Conservation (phyloP, 140 eudicot species). For the Flaveria floridana region DNA sequence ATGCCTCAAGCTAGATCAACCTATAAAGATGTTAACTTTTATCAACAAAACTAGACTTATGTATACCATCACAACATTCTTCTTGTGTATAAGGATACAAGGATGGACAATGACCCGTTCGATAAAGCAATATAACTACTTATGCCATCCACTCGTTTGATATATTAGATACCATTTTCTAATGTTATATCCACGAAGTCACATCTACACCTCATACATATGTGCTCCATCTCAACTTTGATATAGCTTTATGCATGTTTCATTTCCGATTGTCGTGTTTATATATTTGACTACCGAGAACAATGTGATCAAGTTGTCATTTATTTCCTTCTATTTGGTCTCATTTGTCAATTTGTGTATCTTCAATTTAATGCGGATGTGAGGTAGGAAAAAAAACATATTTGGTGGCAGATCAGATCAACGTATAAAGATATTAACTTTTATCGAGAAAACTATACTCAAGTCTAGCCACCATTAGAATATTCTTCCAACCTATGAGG, state of each 20-base stretch:
- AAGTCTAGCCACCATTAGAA: too few species aligned
- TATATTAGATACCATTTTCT: too few species aligned
- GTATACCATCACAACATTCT: neutral
- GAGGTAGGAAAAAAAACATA: neutral
- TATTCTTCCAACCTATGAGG: neutral
- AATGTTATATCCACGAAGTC: neutral
- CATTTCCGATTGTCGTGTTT: neutral
- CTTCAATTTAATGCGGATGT: neutral
- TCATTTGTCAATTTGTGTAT: neutral
- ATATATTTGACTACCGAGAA: neutral
- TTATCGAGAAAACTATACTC: too few species aligned
- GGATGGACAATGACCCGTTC: neutral
- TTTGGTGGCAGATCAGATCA: neutral
- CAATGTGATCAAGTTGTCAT: neutral
- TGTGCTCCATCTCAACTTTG: neutral
- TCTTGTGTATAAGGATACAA: neutral
- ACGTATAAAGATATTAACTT: neutral
- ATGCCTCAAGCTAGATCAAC: neutral
- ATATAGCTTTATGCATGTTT: slow-evolving; percentile 11
- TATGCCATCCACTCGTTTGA: neutral
- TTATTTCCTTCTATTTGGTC: neutral
- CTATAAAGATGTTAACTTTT: too few species aligned
- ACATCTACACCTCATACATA: neutral
- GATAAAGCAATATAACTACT: neutral
- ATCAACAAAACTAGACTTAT: too few species aligned